Conservation (phyloP, 768 basidiomycete species). For the Solioccasus polychromus region DNA sequence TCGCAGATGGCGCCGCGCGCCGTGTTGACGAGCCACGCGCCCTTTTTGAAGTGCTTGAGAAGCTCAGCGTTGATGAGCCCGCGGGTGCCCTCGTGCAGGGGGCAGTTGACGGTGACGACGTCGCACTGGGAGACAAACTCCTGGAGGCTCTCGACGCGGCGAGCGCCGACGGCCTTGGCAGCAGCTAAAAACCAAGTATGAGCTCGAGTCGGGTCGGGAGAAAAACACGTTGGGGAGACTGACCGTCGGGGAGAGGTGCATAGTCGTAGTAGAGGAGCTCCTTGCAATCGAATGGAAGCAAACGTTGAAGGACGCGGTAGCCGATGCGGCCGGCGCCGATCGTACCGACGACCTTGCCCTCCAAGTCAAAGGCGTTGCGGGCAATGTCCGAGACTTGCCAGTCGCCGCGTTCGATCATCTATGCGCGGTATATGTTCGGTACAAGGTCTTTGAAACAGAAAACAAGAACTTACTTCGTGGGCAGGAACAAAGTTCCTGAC, state of each 20-base stretch:
- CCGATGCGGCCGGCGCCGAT: slow-evolving; percentile 85
- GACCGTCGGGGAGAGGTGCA: slow-evolving; percentile 62
- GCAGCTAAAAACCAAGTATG: too few species aligned
- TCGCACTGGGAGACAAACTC: slow-evolving; percentile 61
- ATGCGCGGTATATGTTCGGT: neutral
- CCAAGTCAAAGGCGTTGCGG: slow-evolving; percentile 83
- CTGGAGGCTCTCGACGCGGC: slow-evolving; percentile 78
- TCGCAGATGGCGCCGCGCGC: slow-evolving; percentile 91
- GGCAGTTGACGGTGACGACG: slow-evolving; percentile 84
- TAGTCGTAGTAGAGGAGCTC: slow-evolving; percentile 92
- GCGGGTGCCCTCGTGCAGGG: slow-evolving; percentile 80
- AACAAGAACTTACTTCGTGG: slow-evolving; percentile 57
- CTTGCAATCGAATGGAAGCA: slow-evolving; percentile 83
- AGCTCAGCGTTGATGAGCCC: slow-evolving; percentile 81
- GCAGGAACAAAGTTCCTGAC: slow-evolving; percentile 89
- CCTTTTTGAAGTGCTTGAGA: slow-evolving; percentile 86
- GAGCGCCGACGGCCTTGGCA: slow-evolving; percentile 61
- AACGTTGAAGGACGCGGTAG: slow-evolving; percentile 79
- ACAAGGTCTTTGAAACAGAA: neutral
- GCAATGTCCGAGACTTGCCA: slow-evolving; percentile 87
- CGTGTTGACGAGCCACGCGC: slow-evolving; percentile 91
- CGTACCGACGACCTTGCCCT: slow-evolving; percentile 89
- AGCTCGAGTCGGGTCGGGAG: too few species aligned
- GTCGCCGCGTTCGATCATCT: slow-evolving; percentile 82
- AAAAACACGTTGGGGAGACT: too few species aligned